Evolutionary conservation across 2,329 filamentous ascomycete genomes (phyloP), one percentile per base, ranked within the genome.

Genomic region (Knoxdaviesia capensis): DNA sequence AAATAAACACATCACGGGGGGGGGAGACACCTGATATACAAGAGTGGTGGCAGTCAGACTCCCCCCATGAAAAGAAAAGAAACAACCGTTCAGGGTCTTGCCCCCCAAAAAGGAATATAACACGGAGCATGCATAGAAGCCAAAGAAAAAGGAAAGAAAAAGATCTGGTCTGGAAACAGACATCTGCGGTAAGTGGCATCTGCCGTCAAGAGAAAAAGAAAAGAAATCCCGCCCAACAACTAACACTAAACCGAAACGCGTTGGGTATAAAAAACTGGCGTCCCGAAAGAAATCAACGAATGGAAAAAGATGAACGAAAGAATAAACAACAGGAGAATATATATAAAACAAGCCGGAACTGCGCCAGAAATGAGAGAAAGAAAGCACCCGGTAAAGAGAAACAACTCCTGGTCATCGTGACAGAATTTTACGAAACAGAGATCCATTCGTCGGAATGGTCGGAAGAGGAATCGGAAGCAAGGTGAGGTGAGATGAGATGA

Each of bases 21-120:
- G n/a, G n/a, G n/a, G n/a, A n/a, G n/a, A n/a, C n/a, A n/a, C n/a
- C n/a, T n/a, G n/a, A n/a, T n/a, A n/a, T n/a, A n/a, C n/a, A n/a
- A n/a, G n/a, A n/a, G n/a, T n/a, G n/a, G n/a, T n/a, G n/a, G n/a
- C n/a, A n/a, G n/a, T n/a, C n/a, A n/a, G n/a, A n/a, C n/a, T n/a
- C n/a, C n/a, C n/a, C n/a, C n/a, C n/a, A n/a, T n/a, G 44, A 45
- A 48, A 45, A 39, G 36, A 40, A 44, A 39, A 44, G 42, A 39
- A 41, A 41, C 46, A 31, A 40, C 35, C 48, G 20, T 20, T 20
- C 20, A 20, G 20, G 20, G 20, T 20, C 20, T 20, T 20, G 20
- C 20, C 20, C 20, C 20, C 20, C 20, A 53, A 50, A 43, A 48
- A 49, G 49, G 51, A 48, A 50, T 46, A 45, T 52, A 50, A 48